phyloP scores from a whole-genome alignment of 2,329 filamentous ascomycete species.

The Microcera coccophila region DNA sequence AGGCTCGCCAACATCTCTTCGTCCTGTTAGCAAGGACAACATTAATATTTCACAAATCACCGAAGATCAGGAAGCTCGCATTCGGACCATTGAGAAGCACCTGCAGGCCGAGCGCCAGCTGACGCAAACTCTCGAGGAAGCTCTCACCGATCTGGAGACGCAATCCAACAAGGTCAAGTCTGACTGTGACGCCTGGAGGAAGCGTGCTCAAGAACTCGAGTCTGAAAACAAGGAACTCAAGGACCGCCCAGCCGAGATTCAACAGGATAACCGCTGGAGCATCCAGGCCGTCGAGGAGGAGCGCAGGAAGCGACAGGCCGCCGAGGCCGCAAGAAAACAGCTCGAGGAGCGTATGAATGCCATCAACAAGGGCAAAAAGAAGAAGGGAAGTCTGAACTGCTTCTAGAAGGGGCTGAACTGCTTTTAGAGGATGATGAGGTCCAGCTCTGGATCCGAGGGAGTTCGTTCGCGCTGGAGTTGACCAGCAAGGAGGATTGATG shows the following conservation, averaged over 20 bases:
- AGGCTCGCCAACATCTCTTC: conserved; percentile 53
- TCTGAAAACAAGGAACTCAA: conserved; percentile 64
- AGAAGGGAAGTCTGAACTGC: conserved; percentile 94
- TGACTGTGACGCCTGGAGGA: conserved; percentile 87
- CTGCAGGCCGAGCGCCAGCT: conserved; percentile 94
- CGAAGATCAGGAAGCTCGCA: conserved; percentile 92
- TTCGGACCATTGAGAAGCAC: conserved; percentile 95
- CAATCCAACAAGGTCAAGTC: conserved; percentile 88
- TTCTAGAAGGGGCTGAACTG: conserved; percentile 59
- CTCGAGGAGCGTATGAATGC: conserved; percentile 94
- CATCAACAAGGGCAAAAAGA: conserved; percentile 84
- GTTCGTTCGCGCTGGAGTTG: conserved; percentile 9
- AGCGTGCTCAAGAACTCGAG: conserved; percentile 75
- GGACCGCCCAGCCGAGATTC: conserved; percentile 45
- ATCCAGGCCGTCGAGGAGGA: conserved; percentile 95
- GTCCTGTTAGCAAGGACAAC: conserved; percentile 77
- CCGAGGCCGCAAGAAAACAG: conserved; percentile 82
- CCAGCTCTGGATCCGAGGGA: conserved; percentile 9
- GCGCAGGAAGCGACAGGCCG: conserved; percentile 83
- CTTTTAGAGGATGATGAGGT: conserved; percentile 12
- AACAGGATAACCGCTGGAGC: conserved; percentile 58
- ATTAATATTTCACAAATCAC: conserved; percentile 68
- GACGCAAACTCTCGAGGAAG: conserved; percentile 91
- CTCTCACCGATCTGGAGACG: conserved; percentile 86
- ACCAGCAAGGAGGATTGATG: conserved; percentile 13